Percentiles rank a stretch among this genome's conserved stretches.
Evolutionary conservation across 2,329 filamentous ascomycete genomes (phyloP).

Genomic region (Paecilomyces formosus): DNA sequence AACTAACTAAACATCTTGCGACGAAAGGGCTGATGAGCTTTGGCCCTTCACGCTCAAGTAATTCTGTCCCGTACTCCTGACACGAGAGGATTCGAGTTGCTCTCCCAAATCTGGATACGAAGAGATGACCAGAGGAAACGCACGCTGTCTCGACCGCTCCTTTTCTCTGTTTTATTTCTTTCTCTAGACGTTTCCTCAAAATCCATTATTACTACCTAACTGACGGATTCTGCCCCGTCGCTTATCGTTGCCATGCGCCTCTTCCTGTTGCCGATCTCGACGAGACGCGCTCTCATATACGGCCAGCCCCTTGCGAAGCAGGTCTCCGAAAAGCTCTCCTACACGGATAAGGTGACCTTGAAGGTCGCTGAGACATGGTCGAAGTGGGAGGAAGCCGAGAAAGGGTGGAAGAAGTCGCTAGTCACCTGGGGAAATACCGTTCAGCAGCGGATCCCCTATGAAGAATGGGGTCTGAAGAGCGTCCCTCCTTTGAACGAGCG

Average conservation of each 20-base stretch:
- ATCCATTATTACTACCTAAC: conserved; percentile 10
- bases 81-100: neutral
- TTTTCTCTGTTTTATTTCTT: conserved; percentile 9
- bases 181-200: conserved; percentile 12
- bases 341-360: conserved; percentile 61
- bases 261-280: conserved; percentile 89
- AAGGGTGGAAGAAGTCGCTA: conserved; percentile 80
- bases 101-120: neutral
- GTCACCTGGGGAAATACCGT: conserved; percentile 81
- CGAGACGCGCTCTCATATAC: conserved; percentile 83
- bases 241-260: conserved; percentile 63
- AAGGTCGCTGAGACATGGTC: conserved; percentile 75
- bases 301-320: conserved; percentile 66
- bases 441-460: conserved; percentile 80
- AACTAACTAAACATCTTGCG: neutral
- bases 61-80: neutral
- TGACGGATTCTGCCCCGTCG: conserved; percentile 1
- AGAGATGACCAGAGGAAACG: conserved; percentile 7
- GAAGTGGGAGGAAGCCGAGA: conserved; percentile 75
- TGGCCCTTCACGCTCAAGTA: neutral
- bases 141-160: conserved; percentile 14
- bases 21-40: neutral
- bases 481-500: conserved; percentile 72
- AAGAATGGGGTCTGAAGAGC: conserved; percentile 97
- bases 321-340: conserved; percentile 46